Conservation (phyloP, 2,329 filamentous ascomycete species). For the Scedosporium boydii region DNA sequence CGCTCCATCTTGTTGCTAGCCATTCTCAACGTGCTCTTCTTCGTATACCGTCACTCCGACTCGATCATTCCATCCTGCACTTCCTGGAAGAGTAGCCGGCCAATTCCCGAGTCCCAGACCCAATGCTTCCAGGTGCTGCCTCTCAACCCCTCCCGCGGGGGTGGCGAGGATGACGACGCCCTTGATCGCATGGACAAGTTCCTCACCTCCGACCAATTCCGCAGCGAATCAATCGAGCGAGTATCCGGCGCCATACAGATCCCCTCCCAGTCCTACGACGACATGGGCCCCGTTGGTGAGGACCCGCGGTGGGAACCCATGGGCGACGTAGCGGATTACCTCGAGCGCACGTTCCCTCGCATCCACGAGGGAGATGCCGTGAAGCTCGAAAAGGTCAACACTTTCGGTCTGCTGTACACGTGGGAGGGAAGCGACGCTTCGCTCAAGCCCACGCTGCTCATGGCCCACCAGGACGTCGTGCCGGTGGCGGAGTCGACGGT, state of each 20-base stretch:
- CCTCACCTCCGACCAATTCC: slow-evolving; percentile 20
- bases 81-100: background rate
- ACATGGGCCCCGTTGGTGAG: slow-evolving; percentile 41
- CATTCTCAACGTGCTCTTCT: background rate
- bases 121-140: slow-evolving; percentile 23
- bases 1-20: background rate
- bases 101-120: background rate
- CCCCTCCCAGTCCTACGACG: slow-evolving; percentile 45
- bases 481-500: slow-evolving; percentile 42
- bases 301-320: slow-evolving; percentile 53
- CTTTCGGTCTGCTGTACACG: slow-evolving; percentile 48
- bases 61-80: background rate
- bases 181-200: slow-evolving; percentile 22
- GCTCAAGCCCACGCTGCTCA: slow-evolving; percentile 47
- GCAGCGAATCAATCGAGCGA: slow-evolving; percentile 20
- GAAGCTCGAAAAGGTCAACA: slow-evolving; percentile 45
- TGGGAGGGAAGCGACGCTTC: slow-evolving; percentile 39
- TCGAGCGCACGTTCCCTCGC: slow-evolving; percentile 40
- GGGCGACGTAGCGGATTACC: slow-evolving; percentile 38
- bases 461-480: slow-evolving; percentile 58
- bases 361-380: slow-evolving; percentile 36
- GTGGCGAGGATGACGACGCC: slow-evolving; percentile 10
- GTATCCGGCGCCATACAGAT: slow-evolving; percentile 40
- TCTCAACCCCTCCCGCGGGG: slow-evolving; percentile 17
- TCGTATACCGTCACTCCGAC: background rate